Percentiles rank a stretch among this genome's conserved stretches.
Evolutionary conservation across 495 filamentous ascomycete genomes (phyloP).

Genomic region (Penicillium nucicola): DNA sequence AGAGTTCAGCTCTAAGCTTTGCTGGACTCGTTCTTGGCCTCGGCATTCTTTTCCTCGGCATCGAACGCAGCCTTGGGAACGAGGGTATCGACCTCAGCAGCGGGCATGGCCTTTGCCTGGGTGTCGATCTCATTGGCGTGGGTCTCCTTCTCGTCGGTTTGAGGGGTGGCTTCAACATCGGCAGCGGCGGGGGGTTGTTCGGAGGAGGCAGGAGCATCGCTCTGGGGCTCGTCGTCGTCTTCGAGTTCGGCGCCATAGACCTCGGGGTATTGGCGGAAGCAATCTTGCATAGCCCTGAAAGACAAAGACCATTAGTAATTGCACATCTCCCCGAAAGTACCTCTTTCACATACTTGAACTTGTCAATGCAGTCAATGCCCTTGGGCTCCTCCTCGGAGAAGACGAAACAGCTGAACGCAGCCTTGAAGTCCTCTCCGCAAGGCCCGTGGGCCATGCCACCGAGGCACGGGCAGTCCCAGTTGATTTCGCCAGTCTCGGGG

Average conservation of each 20-base stretch:
- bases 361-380: constrained; percentile 96
- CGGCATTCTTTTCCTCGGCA: constrained; percentile 43
- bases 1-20: constrained; percentile 27
- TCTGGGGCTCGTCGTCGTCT: constrained; percentile 65
- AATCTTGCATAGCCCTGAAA: constrained; percentile 87
- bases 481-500: constrained; percentile 98
- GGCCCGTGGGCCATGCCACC: constrained; percentile 97
- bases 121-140: constrained; percentile 22
- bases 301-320: constrained; percentile 8
- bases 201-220: constrained; percentile 10
- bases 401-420: constrained; percentile 96
- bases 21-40: constrained; percentile 24
- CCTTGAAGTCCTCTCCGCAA: constrained; percentile 91
- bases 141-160: constrained; percentile 25
- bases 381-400: constrained; percentile 94
- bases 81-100: constrained; percentile 40
- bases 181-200: constrained; percentile 12
- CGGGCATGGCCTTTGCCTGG: constrained; percentile 21
- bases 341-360: constrained; percentile 72
- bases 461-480: constrained; percentile 98
- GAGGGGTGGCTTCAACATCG: constrained; percentile 15
- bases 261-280: constrained; percentile 88
- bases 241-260: constrained; percentile 88
- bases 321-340: neutral
- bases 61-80: constrained; percentile 53